Percentiles rank a stretch among this genome's conserved stretches.
phyloP scores from a whole-genome alignment of 2,329 filamentous ascomycete species.

The Plectosphaerella plurivora region DNA sequence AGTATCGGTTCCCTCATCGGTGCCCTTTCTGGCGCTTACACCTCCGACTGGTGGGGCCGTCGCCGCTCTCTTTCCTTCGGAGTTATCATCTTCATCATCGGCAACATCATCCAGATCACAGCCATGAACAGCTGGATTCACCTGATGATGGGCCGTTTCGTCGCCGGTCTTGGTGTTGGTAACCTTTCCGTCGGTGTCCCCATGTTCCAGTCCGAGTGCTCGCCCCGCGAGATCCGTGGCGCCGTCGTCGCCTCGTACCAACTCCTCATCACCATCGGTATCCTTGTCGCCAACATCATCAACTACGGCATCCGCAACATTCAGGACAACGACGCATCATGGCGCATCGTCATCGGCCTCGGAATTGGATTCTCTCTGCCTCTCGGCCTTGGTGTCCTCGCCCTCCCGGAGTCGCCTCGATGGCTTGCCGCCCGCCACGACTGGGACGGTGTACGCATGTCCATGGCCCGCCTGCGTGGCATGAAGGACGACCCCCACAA shows the following conservation, averaged over 20 bases:
- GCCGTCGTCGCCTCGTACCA: slow-evolving; percentile 67
- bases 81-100: slow-evolving; percentile 55
- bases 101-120: slow-evolving; percentile 63
- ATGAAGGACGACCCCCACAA: slow-evolving; percentile 40
- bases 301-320: slow-evolving; percentile 46
- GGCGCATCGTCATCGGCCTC: slow-evolving; percentile 58
- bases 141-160: slow-evolving; percentile 60
- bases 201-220: slow-evolving; percentile 63
- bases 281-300: slow-evolving; percentile 52
- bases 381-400: slow-evolving; percentile 47
- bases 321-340: slow-evolving; percentile 39
- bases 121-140: slow-evolving; percentile 58
- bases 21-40: slow-evolving; percentile 47
- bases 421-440: slow-evolving; percentile 46
- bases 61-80: slow-evolving; percentile 49
- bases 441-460: slow-evolving; percentile 43
- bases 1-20: slow-evolving; percentile 53
- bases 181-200: slow-evolving; percentile 62
- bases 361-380: slow-evolving; percentile 49
- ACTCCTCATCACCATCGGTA: slow-evolving; percentile 69
- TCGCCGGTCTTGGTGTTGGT: slow-evolving; percentile 64
- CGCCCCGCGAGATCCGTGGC: slow-evolving; percentile 58
- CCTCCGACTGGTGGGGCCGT: slow-evolving; percentile 54
- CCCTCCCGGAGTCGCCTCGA: slow-evolving; percentile 53
- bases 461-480: slow-evolving; percentile 49